Base-by-base conservation (phyloP, 2,329 filamentous ascomycete genomes). In the Aspergillus chevalieri region DNA sequence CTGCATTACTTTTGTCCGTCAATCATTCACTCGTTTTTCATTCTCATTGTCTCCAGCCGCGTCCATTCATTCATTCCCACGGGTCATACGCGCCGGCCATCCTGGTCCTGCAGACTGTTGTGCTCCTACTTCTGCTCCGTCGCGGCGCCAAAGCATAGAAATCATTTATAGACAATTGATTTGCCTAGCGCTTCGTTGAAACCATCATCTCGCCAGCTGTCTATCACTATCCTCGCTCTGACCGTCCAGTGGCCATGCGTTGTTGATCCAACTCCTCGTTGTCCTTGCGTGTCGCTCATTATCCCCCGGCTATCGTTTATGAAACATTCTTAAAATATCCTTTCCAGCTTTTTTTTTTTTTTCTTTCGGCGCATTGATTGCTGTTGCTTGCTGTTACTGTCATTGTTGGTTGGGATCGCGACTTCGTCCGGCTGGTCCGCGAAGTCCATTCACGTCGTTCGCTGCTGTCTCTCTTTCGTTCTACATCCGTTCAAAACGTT, bases 391-490 rank as follows among this genome's bases (percentile, higher is more conserved):
- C 47, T 50, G 30, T 42, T 12, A 14, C 15, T 12, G 17, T 22
- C 15, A 15, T 41, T 21, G 17, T 19, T 21, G 45, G 47, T 49
- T 49, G 51, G 43, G 55, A 54, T 50, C 45, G 49, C 52, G 59
- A 64, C 64, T 66, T 63, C 57, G 19, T 52, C 55, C 64, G 65
- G 65, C 65, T 66, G 65, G 65, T 46, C 65, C 65, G 65, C 56
- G 59, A 64, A 66, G 64, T 65, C 56, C 28, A 48, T 39, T 15
- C 10, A 24, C 33, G 6, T 15, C 28, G 26, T 42, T 28, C 19
- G 21, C 24, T 52, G 42, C n/a, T 43, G 46, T 51, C 45, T 17
- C 34, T 43, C 47, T 48, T 44, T 55, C 47, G 43, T 44, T 52
- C 42, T 21, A 45, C 33, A 43, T 43, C 4, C 33, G 7, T 36